phyloP scores from a whole-genome alignment of 1,139 yeast genomes.

The Kodamaea anthophila region DNA sequence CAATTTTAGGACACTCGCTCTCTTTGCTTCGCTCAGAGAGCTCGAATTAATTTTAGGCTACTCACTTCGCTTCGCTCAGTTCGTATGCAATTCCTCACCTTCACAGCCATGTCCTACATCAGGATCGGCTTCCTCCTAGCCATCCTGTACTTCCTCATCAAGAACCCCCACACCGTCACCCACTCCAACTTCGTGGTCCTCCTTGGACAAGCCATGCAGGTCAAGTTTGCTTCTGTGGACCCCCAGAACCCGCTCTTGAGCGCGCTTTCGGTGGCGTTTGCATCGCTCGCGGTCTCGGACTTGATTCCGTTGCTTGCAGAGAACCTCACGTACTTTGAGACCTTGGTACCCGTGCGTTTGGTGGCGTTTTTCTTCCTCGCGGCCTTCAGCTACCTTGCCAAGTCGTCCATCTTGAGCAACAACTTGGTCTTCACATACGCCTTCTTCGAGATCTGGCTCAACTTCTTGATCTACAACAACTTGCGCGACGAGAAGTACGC shows the following conservation, averaged over 20 bases:
- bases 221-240: conserved; percentile 37
- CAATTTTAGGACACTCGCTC: no score
- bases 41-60: no score
- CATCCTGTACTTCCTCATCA: conserved; percentile 38
- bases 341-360: conserved; percentile 64
- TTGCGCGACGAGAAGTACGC: conserved; percentile 57
- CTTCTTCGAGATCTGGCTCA: conserved; percentile 69
- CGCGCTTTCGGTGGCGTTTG: conserved; percentile 39
- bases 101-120: conserved; percentile 42
- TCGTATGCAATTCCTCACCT: conserved; percentile 60
- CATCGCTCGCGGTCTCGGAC: conserved; percentile 44
- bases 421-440: conserved; percentile 55
- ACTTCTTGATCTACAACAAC: conserved; percentile 56
- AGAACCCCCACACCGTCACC: conserved; percentile 34
- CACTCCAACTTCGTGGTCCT: conserved; percentile 47
- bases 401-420: conserved; percentile 46
- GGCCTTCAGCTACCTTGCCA: conserved; percentile 36
- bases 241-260: conserved; percentile 49
- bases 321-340: conserved; percentile 54
- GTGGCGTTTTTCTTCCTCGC: conserved; percentile 49
- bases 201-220: conserved; percentile 48
- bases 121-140: conserved; percentile 43
- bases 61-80: no score
- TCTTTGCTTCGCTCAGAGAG: no score
- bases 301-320: conserved; percentile 53